A percentile compares a stretch with the other conserved stretches of the same genome.
These are phyloP conservation scores for Entonaema liquescens DNA, from an alignment of 495 filamentous ascomycete genomes.

Conservation along the genomic window DNA sequence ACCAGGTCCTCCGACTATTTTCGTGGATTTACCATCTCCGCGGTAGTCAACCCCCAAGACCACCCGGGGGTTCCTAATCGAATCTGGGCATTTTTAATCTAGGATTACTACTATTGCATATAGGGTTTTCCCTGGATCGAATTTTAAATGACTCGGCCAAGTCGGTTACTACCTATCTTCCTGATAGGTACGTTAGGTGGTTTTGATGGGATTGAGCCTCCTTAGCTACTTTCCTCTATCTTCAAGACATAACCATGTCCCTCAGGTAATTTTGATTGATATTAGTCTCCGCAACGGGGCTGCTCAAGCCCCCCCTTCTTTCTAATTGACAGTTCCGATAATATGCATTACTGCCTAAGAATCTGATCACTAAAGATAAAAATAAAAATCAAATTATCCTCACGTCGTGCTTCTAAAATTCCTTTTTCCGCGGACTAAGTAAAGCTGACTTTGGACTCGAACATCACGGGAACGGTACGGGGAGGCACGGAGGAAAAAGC, in stretches of 20 bases:
- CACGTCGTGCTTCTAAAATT: not conserved
- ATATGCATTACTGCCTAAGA: not conserved
- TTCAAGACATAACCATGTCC: not conserved
- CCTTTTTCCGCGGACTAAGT: not conserved
- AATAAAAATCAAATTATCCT: constrained; percentile 1
- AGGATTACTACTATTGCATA: not conserved
- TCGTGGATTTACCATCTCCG: constrained; percentile 41
- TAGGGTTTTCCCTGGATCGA: not conserved
- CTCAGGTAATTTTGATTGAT: not conserved
- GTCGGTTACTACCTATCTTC: not conserved
- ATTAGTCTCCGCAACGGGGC: not conserved
- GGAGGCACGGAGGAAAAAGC: not conserved
- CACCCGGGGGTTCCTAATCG: constrained; percentile 9
- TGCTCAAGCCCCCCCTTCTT: not conserved
- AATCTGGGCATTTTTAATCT: not conserved
- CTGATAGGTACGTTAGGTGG: not conserved
- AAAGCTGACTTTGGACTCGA: not conserved
- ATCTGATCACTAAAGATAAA: not conserved
- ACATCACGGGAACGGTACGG: not conserved
- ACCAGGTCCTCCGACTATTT: constrained; percentile 23
- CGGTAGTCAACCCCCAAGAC: constrained; percentile 15
- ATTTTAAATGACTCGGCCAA: constrained; percentile 4
- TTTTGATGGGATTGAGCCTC: too few species aligned
- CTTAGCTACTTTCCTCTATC: not conserved
- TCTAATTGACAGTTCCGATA: not conserved